Percentiles rank a stretch among this genome's conserved stretches.
Conservation (phyloP, 352 stramenopile genomes). For the Phytophthora citricola region DNA sequence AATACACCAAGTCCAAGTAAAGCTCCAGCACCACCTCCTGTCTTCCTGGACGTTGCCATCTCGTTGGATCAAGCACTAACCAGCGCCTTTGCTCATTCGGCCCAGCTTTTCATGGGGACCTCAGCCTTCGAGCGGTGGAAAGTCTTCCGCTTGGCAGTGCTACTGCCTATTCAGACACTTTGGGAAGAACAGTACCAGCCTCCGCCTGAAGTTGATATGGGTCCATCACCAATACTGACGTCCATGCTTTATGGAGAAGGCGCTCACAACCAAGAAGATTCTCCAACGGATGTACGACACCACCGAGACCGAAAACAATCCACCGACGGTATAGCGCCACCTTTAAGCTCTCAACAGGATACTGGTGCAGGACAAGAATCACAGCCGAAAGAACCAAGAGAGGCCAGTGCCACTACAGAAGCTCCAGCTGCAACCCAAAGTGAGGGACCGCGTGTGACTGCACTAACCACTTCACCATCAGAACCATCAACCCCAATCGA, state of each 20-base stretch:
- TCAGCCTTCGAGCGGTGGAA: slow-evolving; percentile 50
- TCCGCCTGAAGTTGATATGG: slow-evolving; percentile 7
- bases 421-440: background rate
- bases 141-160: slow-evolving; percentile 51
- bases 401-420: background rate
- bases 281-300: slow-evolving; percentile 20
- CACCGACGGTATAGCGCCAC: slow-evolving; percentile 12
- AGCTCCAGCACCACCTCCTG: slow-evolving; percentile 37
- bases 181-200: slow-evolving; percentile 72
- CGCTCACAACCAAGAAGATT: slow-evolving; percentile 17
- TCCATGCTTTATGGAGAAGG: slow-evolving; percentile 28
- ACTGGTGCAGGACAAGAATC: background rate
- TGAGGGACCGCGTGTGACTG: slow-evolving; percentile 21
- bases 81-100: slow-evolving; percentile 59
- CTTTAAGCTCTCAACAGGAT: background rate
- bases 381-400: background rate
- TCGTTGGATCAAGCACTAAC: slow-evolving; percentile 79
- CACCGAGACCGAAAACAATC: slow-evolving; percentile 21
- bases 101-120: slow-evolving; percentile 57
- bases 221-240: slow-evolving; percentile 24
- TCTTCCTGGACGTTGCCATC: slow-evolving; percentile 77
- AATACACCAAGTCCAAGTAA: slow-evolving; percentile 4
- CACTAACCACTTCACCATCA: slow-evolving; percentile 9
- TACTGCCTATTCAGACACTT: slow-evolving; percentile 66
- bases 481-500: slow-evolving; percentile 14